Evolutionary conservation across 2,329 filamentous ascomycete genomes (phyloP).

Genomic region (Xenosphaeropsis pyriputrescens): DNA sequence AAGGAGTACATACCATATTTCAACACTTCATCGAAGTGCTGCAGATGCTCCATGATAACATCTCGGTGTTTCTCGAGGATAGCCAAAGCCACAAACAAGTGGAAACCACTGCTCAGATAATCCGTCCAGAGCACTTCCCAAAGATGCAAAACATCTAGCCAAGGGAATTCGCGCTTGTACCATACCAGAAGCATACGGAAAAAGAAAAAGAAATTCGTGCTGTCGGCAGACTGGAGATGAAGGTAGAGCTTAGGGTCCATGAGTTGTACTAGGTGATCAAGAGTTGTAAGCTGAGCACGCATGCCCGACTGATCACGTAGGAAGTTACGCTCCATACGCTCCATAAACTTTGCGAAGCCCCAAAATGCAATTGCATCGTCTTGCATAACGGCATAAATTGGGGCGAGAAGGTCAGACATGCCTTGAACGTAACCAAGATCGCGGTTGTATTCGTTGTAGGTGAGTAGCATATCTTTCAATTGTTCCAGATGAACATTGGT

Average conservation of each 20-base stretch:
- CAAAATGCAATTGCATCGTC: slow-evolving; percentile 96
- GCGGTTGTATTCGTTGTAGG: slow-evolving; percentile 96
- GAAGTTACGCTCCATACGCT: slow-evolving; percentile 95
- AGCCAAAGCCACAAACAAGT: slow-evolving; percentile 84
- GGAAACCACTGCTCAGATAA: slow-evolving; percentile 75
- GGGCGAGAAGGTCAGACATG: slow-evolving; percentile 93
- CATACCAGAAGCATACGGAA: slow-evolving; percentile 98
- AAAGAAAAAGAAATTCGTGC: slow-evolving; percentile 99
- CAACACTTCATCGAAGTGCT: slow-evolving; percentile 91
- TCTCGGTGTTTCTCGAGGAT: slow-evolving; percentile 94
- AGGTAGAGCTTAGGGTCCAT: slow-evolving; percentile 92
- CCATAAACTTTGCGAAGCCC: slow-evolving; percentile 93
- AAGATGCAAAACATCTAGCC: not conserved
- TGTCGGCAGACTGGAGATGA: slow-evolving; percentile 79
- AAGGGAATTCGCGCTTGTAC: slow-evolving; percentile 86
- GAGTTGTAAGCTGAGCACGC: slow-evolving; percentile 76
- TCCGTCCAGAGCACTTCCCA: slow-evolving; percentile 28
- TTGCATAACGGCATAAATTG: slow-evolving; percentile 93
- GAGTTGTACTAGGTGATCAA: slow-evolving; percentile 90
- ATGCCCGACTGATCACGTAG: slow-evolving; percentile 92
- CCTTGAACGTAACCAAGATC: slow-evolving; percentile 95
- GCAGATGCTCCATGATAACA: slow-evolving; percentile 87
- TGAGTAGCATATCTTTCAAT: slow-evolving; percentile 97
- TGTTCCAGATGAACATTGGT: slow-evolving; percentile 98
- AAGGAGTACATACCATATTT: slow-evolving; percentile 65